Base-by-base conservation (phyloP, 441 rosid species). In the Arabidopsis hybrid region DNA sequence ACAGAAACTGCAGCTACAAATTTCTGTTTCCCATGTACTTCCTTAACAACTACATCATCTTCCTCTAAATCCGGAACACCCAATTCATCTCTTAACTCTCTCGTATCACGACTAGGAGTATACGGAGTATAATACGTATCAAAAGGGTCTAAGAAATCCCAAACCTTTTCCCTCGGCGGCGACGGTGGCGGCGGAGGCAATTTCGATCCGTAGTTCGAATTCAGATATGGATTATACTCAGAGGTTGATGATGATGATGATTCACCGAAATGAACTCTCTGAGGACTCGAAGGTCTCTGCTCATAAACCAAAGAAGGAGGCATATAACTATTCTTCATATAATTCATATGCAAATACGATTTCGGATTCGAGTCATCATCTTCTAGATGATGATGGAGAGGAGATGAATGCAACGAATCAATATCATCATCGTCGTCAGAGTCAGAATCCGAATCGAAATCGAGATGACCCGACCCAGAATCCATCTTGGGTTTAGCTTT, bases 21-120 rank as follows among this genome's bases (percentile, higher is more conserved):
- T 72, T 84, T 86, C 77, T 81, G 81, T 49, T 71, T 80, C 52
- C 85, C 96, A 6, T 85, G 83, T 13, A 95, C 93, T 80, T 91
- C 81, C 81, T 92, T 92, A n/a, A 91, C 90, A 31, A 87, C 91
- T 81, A 92, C 97, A 60, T 82, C 82, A 50, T 84, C 90, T 2
- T 92, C 93, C 75, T 95, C 99, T 86, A 95, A 86, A 80, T 95
- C 97, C 70, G 97, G 99, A 60, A 95, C 86, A 29, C 91, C 96
- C 57, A 91, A 97, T 80, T 85, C 95, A 40, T 95, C 97, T 65
- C 99, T 92, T 43, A 91, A 55, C 50, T 92, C 96, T 78, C 81
- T 89, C 2, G 84, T 89, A 64, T 92, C 79, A 75, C 91, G 69
- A 76, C 82, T 84, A 36, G 92, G 87, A 36, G 84, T 79, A 40